Conservation (phyloP, 2,329 filamentous ascomycete genomes). For the Aspergillus latus region DNA sequence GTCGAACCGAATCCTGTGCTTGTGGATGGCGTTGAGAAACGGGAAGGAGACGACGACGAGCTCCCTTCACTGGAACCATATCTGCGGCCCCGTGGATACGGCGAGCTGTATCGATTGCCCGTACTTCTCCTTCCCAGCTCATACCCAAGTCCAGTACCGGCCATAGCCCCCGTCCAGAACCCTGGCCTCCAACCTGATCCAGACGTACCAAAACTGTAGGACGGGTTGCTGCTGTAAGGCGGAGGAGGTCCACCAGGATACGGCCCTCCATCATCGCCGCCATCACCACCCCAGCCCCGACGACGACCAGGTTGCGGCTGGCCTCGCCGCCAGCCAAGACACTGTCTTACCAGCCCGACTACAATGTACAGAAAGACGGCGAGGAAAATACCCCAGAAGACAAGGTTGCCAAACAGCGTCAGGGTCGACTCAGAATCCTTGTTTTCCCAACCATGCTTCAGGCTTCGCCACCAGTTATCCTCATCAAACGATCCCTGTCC, state of each 20-base stretch:
- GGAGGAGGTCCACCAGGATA: conserved; percentile 18
- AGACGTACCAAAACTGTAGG: conserved; percentile 7
- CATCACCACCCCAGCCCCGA: conserved; percentile 32
- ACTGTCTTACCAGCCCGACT: conserved; percentile 25
- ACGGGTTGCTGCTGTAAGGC: conserved; percentile 5
- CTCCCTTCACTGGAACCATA: conserved; percentile 36
- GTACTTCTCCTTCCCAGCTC: conserved; percentile 34
- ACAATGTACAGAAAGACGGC: conserved; percentile 32
- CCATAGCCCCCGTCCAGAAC: conserved; percentile 48
- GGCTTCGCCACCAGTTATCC: conserved; percentile 1
- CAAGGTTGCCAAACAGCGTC: conserved; percentile 23
- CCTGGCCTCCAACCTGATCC: conserved; percentile 45
- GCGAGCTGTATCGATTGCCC: conserved; percentile 17
- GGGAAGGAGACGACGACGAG: conserved; percentile 30
- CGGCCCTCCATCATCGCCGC: conserved; percentile 31
- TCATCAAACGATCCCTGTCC: conserved; percentile 40
- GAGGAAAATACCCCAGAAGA: conserved; percentile 37
- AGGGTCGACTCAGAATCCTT: conserved; percentile 5
- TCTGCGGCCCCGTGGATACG: conserved; percentile 19
- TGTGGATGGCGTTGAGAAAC: conserved; percentile 32
- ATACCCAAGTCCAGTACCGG: conserved; percentile 46
- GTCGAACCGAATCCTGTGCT: conserved; percentile 51
- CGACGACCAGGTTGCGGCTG: conserved; percentile 36
- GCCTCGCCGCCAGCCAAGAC: conserved; percentile 25
- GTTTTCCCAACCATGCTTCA: neutral